These are phyloP conservation scores for Boletus sp. DNA, from an alignment of 768 basidiomycete genomes.

Conservation along the genomic window DNA sequence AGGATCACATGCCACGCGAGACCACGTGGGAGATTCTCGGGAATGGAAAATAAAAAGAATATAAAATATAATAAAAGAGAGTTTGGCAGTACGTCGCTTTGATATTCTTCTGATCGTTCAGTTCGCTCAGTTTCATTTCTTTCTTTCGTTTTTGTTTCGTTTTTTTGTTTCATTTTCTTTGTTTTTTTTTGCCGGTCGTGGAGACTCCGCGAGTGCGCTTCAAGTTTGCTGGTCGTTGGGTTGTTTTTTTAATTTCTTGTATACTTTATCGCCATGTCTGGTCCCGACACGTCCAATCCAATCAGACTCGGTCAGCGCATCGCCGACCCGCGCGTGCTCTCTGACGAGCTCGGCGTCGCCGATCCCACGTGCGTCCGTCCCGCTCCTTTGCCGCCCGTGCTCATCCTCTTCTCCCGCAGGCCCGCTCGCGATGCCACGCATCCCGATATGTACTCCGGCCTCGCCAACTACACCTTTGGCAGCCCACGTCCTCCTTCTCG, in stretches of 20 bases:
- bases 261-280: slow-evolving; percentile 21
- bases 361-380: slow-evolving; percentile 6
- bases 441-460: slow-evolving; percentile 36
- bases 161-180: not conserved
- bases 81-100: not conserved
- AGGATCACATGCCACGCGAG: slow-evolving; percentile 22
- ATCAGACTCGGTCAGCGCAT: slow-evolving; percentile 26
- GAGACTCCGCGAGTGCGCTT: not conserved
- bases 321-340: slow-evolving; percentile 28
- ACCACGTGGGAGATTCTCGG: slow-evolving; percentile 24
- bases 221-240: no score
- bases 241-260: slow-evolving; percentile 7
- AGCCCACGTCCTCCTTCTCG: slow-evolving; percentile 21
- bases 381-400: not conserved
- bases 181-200: not conserved
- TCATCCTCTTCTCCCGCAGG: not conserved
- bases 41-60: not conserved
- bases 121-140: not conserved
- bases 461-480: slow-evolving; percentile 45
- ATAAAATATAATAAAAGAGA: slow-evolving; percentile 11
- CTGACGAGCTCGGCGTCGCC: slow-evolving; percentile 23
- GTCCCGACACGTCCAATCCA: not conserved
- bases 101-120: not conserved
- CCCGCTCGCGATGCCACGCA: not conserved
- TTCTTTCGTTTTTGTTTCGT: not conserved